These are phyloP conservation scores for Chaetomium olivaceum DNA, from an alignment of 2,329 filamentous ascomycete genomes.

Conservation along the genomic window DNA sequence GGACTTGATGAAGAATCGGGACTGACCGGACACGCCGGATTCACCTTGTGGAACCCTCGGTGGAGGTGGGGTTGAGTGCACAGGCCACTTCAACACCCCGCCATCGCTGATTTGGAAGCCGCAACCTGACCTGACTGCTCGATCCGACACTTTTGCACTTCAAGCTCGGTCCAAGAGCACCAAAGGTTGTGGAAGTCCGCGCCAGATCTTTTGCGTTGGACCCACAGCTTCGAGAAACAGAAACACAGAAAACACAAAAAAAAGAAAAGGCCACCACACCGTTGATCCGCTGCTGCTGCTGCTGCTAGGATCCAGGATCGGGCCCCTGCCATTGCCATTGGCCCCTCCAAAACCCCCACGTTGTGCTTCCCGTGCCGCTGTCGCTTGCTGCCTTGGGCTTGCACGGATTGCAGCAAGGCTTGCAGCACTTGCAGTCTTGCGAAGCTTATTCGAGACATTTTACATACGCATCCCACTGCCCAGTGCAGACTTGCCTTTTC, in stretches of 20 bases:
- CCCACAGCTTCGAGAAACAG: background rate
- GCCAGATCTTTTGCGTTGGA: background rate
- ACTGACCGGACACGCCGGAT: background rate
- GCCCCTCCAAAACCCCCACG: background rate
- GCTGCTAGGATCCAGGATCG: background rate
- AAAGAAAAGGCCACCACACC: background rate
- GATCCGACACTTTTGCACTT: background rate
- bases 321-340: background rate
- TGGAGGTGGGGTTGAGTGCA: slow-evolving; percentile 22
- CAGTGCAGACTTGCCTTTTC: background rate
- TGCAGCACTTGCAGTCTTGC: background rate
- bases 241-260: background rate
- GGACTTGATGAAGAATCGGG: background rate
- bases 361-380: background rate
- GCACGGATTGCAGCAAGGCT: background rate
- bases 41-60: slow-evolving; percentile 15
- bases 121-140: background rate
- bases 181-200: background rate
- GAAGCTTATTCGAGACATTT: background rate
- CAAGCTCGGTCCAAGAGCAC: background rate
- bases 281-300: background rate
- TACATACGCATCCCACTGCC: background rate
- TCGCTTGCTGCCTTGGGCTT: background rate
- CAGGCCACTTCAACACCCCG: slow-evolving; percentile 19
- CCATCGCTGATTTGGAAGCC: slow-evolving; percentile 2